Percentiles rank a stretch among this genome's conserved stretches.
phyloP scores from a whole-genome alignment of 192 early-diverging fungal genomes.

The Phlyctochytrium arcticum region DNA sequence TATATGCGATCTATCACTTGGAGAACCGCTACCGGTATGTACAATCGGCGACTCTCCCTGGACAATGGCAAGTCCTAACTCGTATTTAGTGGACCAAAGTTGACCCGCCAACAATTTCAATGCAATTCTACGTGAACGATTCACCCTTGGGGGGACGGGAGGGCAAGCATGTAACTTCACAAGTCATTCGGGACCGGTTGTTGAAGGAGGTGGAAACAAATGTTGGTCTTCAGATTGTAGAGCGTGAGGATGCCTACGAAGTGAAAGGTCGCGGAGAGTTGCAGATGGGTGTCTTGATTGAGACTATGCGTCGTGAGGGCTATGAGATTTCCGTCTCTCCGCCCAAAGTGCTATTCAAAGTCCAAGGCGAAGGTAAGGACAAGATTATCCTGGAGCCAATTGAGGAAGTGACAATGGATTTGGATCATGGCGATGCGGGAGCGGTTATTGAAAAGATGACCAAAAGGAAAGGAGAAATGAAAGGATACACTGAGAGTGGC shows the following conservation, averaged over 20 bases:
- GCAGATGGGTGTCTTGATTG: constrained; percentile 80
- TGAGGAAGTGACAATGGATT: constrained; percentile 81
- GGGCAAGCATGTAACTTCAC: constrained; percentile 71
- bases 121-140: constrained; percentile 83
- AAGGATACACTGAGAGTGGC: constrained; percentile 62
- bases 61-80: background rate
- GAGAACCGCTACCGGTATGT: constrained; percentile 53
- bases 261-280: constrained; percentile 86
- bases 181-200: constrained; percentile 72
- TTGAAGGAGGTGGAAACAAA: constrained; percentile 76
- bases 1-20: constrained; percentile 58
- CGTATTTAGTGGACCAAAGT: constrained; percentile 55
- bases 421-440: constrained; percentile 67
- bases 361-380: constrained; percentile 38
- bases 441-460: constrained; percentile 81
- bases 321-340: constrained; percentile 81
- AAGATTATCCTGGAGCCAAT: constrained; percentile 69
- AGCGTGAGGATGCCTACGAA: constrained; percentile 70
- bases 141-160: constrained; percentile 80
- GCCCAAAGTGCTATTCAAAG: constrained; percentile 75
- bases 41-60: background rate
- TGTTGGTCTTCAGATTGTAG: constrained; percentile 71
- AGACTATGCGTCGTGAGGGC: constrained; percentile 87
- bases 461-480: constrained; percentile 77
- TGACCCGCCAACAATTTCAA: constrained; percentile 81